Percentiles rank a stretch among this genome's conserved stretches.
These are phyloP conservation scores for Arthrocladium fulminans DNA, from an alignment of 2,329 filamentous ascomycete genomes.

Conservation along the genomic window DNA sequence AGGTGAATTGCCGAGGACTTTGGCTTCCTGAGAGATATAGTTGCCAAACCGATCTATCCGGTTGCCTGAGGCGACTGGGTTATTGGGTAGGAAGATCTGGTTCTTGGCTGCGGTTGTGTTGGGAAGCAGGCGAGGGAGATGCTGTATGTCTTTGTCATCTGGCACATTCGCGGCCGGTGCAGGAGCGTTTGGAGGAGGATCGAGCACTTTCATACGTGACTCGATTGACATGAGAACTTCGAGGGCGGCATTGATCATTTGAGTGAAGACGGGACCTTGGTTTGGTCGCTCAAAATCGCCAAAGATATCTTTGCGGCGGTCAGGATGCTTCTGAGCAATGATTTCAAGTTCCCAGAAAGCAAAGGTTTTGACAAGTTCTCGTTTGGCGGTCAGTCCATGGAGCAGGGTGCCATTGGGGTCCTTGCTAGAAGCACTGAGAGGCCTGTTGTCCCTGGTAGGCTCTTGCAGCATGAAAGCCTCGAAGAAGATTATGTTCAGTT, in stretches of 20 bases:
- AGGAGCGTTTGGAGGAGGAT: conserved; percentile 18
- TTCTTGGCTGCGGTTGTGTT: conserved; percentile 31
- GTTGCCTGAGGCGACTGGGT: background rate
- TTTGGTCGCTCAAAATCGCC: conserved; percentile 76
- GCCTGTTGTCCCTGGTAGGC: conserved; percentile 74
- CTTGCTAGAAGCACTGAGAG: conserved; percentile 74
- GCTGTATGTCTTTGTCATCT: conserved; percentile 30
- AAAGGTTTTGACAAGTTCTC: conserved; percentile 67
- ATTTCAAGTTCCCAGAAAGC: conserved; percentile 84
- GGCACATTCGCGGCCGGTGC: conserved; percentile 37
- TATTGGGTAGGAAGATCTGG: conserved; percentile 13
- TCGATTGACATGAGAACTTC: conserved; percentile 60
- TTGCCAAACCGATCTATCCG: background rate
- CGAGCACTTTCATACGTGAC: conserved; percentile 51
- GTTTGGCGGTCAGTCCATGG: conserved; percentile 74
- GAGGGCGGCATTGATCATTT: conserved; percentile 63
- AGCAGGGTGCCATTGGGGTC: conserved; percentile 87
- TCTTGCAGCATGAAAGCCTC: conserved; percentile 69
- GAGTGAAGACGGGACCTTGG: conserved; percentile 65
- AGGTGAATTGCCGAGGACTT: conserved; percentile 15
- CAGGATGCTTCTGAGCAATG: conserved; percentile 65
- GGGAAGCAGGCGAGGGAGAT: conserved; percentile 43
- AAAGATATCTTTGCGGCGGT: conserved; percentile 73
- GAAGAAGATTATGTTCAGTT: conserved; percentile 67
- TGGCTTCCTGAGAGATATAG: conserved; percentile 7